phyloP scores from a whole-genome alignment of 108 stramenopile species.

The Epithemia pelagica region DNA sequence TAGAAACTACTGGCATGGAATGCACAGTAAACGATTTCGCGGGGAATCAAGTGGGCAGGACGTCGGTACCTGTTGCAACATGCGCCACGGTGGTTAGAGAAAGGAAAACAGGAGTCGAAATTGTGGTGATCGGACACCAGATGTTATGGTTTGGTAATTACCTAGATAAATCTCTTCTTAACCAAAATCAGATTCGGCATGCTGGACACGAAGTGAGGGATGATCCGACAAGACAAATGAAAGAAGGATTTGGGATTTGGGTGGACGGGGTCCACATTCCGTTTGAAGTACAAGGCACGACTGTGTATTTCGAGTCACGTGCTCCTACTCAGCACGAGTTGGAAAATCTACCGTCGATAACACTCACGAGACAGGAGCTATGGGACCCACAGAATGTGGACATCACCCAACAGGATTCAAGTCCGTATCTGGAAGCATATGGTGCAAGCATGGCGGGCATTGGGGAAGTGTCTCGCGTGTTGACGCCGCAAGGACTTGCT shows the following conservation, averaged over 20 bases:
- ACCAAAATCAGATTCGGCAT: neutral
- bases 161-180: neutral
- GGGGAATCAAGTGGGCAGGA: neutral
- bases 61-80: neutral
- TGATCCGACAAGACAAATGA: neutral
- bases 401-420: neutral
- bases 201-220: constrained; percentile 11
- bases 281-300: neutral
- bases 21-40: constrained; percentile 13
- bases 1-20: neutral
- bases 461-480: neutral
- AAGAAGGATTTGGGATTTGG: neutral
- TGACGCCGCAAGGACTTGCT: neutral
- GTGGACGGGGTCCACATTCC: neutral
- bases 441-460: neutral
- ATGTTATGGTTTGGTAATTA: neutral
- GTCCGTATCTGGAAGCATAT: neutral
- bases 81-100: constrained; percentile 19
- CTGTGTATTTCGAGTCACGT: neutral
- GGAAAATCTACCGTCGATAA: neutral
- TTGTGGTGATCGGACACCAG: constrained; percentile 15
- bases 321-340: neutral
- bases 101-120: constrained; percentile 12
- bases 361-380: neutral
- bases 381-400: neutral